These are phyloP conservation scores for Paramyrothecium sp. DNA, from an alignment of 2,329 filamentous ascomycete species.

Conservation along the genomic window DNA sequence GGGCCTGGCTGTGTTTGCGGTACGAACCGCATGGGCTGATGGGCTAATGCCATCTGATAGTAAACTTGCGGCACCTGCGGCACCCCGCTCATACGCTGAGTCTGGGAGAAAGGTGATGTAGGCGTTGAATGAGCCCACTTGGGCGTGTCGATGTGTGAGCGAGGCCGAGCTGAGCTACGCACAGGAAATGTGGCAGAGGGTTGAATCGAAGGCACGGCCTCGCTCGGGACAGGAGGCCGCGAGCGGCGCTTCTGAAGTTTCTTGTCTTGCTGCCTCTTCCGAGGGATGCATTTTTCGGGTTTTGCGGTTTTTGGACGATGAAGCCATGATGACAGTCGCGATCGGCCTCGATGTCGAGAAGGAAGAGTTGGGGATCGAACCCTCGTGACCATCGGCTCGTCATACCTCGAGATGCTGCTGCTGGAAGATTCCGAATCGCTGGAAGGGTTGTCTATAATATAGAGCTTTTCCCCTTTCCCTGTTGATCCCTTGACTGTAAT, in stretches of 20 bases:
- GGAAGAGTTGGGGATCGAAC: too few relatives aligned
- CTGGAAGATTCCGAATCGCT: background rate
- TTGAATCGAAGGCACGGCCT: background rate
- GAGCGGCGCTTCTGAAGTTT: background rate
- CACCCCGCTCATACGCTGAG: too few relatives aligned
- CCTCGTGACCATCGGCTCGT: too few relatives aligned
- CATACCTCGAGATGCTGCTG: too few relatives aligned
- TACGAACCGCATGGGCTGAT: too few relatives aligned
- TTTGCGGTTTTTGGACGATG: background rate
- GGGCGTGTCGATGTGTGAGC: too few relatives aligned
- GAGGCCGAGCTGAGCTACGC: background rate
- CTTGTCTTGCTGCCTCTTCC: background rate
- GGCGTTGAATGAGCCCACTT: too few relatives aligned
- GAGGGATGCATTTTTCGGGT: background rate
- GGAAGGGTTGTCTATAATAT: background rate
- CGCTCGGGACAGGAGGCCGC: too few relatives aligned
- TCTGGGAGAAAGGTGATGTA: too few relatives aligned
- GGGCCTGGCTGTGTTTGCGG: background rate
- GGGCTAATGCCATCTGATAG: too few relatives aligned
- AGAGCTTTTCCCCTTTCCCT: background rate
- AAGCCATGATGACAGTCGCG: background rate
- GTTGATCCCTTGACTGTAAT: background rate
- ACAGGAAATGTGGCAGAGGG: background rate
- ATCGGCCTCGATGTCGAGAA: background rate
- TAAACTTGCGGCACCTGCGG: too few relatives aligned